phyloP scores from a whole-genome alignment of 495 filamentous ascomycete genomes.

The Penicillium nucicola region DNA sequence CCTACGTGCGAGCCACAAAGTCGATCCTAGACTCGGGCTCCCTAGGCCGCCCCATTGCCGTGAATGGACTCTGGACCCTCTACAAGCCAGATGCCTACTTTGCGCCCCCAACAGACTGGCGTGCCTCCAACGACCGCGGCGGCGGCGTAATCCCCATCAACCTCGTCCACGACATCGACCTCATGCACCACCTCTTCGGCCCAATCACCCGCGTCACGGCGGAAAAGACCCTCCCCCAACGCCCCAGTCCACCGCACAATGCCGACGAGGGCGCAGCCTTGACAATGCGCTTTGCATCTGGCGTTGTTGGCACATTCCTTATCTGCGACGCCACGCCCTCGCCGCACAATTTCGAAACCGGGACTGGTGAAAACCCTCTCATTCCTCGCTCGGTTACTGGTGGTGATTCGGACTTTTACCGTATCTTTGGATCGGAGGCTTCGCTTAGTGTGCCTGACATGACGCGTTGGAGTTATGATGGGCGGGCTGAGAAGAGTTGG shows the following conservation, averaged over 20 bases:
- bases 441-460: conserved; percentile 56
- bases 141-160: conserved; percentile 56
- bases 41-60: conserved; percentile 47
- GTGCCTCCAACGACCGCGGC: conserved; percentile 28
- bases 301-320: conserved; percentile 57
- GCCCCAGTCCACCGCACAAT: conserved; percentile 30
- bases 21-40: conserved; percentile 32
- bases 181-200: conserved; percentile 56
- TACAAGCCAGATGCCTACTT: conserved; percentile 54
- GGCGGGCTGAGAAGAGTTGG: conserved; percentile 31
- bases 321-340: conserved; percentile 49
- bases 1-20: conserved; percentile 51
- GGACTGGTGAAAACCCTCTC: conserved; percentile 57
- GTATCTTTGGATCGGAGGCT: conserved; percentile 53
- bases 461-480: conserved; percentile 51
- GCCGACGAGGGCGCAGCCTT: conserved; percentile 58
- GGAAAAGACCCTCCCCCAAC: conserved; percentile 41
- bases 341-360: conserved; percentile 53
- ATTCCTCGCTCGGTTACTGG: conserved; percentile 36
- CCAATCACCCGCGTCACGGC: conserved; percentile 50
- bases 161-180: conserved; percentile 58
- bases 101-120: conserved; percentile 46
- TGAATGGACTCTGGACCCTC: conserved; percentile 54
- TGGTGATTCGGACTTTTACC: conserved; percentile 46
- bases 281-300: conserved; percentile 52